Base-by-base conservation (phyloP, 2,329 filamentous ascomycete genomes). In the Sporothrix luriei region DNA sequence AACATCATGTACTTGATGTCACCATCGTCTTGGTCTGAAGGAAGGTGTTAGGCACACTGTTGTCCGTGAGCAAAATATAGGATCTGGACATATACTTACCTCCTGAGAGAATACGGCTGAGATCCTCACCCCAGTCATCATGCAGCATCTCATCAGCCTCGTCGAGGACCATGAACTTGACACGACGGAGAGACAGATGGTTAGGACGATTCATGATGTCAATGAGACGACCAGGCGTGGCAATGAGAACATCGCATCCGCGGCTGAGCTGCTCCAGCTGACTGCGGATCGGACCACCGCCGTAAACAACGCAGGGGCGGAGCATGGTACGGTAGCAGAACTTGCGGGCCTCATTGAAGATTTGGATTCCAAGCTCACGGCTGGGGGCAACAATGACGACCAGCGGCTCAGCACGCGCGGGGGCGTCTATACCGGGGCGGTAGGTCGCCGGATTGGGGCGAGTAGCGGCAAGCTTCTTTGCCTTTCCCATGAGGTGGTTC, bases 321-420 rank as follows among this genome's bases (percentile, higher is more conserved):
- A 99, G 85, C 92, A 97, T 97, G 3, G 92, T 93, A 1, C 95
- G 90, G 76, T 99, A 99, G 78, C 93, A 97, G 64, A 98, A 88
- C 75, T 94, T 93, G 72, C 95, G 91, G 33, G 92, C 90, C 78
- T 98, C 94, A 73, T 97, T 93, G 80, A 97, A 98, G 74, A 98
- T 97, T 77, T 99, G 95, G 2, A 93, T 91, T 0, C 93, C 93
- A 5, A 99, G 82, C 83, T 99, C 95, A 48, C 95, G 91, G 68
- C 91, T 95, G 0, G 95, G 95, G 13, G 88, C 90, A 26, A 99
- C 85, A 68, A 99, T 85, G 38, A 98, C 83, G 0, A 98, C 91
- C 7, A 99, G 81, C 4, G 95, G 95, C 82, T 98, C 94, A 9
- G 93, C 94, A 55, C 87, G 87, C 51, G 91, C 86, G 1, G 79